Base-by-base conservation (phyloP, 2,329 filamentous ascomycete genomes). In the Pseudogymnoascus sp. region DNA sequence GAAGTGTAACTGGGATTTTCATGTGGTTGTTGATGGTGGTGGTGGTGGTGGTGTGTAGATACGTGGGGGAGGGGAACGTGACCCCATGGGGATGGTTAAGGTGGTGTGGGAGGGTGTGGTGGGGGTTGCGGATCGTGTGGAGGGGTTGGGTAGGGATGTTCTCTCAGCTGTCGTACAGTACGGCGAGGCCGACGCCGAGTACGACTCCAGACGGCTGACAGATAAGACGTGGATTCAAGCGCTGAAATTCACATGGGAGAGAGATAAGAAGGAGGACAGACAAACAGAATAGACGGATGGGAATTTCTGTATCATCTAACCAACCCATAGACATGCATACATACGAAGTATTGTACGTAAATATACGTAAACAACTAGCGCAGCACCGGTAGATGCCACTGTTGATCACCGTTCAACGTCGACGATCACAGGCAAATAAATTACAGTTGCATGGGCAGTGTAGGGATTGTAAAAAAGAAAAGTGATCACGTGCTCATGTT, bases 1-100 rank as follows among this genome's bases (percentile, higher is more conserved):
- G 64, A 69, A 65, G 64, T 62, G 14, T 51, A 23, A 10, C n/a
- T n/a, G 25, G 16, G 19, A 51, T 13, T 2, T 14, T 14, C 14
- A 51, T 23, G 25, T 28, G 19, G 45, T n/a, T 51, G 45, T 8
- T 16, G 31, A 21, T 16, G 23, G 10, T 28, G 23, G 8, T 23
- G 23, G 5, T 60, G 51, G 10, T 45, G 16, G 8, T 23, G 19
- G 41, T 45, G 19, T 45, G 41, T 14, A 23, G 4, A 6, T 23
- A 3, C 19, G 39, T 43, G 39, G 39, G 39, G 36, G 19, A 11
- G 16, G 41, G 41, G 41, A 45, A 19, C 6, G 41, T 45, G 41
- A 45, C 41, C 41, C 41, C 41, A 45, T 45, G 41, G 41, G 41
- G 41, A 45, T 7, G 41, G 23, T 11, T 45, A 45, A 11, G 19